phyloP scores from a whole-genome alignment of 257 asterid species.

The Voacanga thouarsii region DNA sequence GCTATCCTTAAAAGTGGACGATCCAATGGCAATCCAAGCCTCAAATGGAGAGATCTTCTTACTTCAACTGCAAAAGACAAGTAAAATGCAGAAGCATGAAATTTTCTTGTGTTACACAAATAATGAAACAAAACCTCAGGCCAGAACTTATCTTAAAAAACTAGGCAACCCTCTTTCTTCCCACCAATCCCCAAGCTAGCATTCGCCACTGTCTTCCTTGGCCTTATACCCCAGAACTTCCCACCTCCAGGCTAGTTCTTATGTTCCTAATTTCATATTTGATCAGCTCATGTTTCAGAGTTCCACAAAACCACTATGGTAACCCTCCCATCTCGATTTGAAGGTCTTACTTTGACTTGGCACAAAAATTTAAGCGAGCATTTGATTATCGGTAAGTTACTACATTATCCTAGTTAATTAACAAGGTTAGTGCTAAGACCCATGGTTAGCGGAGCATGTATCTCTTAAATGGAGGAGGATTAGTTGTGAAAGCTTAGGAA shows the following conservation, averaged over 20 bases:
- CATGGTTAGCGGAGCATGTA: no score
- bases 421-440: no score
- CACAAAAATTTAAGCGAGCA: no score
- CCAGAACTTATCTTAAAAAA: neutral
- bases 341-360: no score
- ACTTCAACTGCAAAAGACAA: constrained; percentile 62
- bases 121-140: neutral
- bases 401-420: no score
- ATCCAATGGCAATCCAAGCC: constrained; percentile 92
- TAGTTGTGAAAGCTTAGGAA: no score
- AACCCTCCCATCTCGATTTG: no score
- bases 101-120: neutral
- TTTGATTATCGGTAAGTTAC: no score
- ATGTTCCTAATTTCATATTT: neutral
- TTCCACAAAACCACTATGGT: neutral
- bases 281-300: neutral
- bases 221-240: neutral
- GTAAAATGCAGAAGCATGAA: neutral
- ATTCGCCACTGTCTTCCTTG: neutral
- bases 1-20: constrained; percentile 94
- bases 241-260: neutral
- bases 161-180: neutral
- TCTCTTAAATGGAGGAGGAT: no score
- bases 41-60: constrained; percentile 78
- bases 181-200: neutral